Percentiles rank a stretch among this genome's conserved stretches.
phyloP scores from a whole-genome alignment of 2,329 filamentous ascomycete species.

The Alternaria sp. region DNA sequence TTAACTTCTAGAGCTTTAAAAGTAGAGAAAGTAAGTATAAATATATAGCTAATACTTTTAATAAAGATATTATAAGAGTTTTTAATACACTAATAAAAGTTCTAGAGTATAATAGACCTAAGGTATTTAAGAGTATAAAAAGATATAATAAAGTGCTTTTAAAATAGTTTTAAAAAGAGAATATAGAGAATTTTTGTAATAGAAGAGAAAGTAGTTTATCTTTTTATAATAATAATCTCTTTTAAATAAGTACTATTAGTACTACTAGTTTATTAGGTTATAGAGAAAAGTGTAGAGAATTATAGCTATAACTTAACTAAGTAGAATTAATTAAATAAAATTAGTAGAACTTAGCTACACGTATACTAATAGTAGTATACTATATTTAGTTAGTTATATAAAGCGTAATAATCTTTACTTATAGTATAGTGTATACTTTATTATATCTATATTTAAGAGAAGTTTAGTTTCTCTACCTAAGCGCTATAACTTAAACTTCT shows the following conservation, averaged over 20 bases:
- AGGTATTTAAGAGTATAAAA: slow-evolving; percentile 10
- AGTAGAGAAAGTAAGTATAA: neutral
- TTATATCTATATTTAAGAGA: neutral
- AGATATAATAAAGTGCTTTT: slow-evolving; percentile 15
- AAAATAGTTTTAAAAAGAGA: slow-evolving; percentile 5
- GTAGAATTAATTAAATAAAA: neutral
- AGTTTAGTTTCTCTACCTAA: neutral
- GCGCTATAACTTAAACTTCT: neutral
- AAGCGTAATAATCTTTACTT: neutral
- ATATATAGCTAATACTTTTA: neutral
- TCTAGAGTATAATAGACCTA: slow-evolving; percentile 5
- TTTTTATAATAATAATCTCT: neutral
- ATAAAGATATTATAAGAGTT: slow-evolving; percentile 9
- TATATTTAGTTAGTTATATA: neutral
- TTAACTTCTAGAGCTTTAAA: neutral
- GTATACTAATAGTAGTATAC: neutral
- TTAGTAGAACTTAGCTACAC: neutral
- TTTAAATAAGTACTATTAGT: neutral
- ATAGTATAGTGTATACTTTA: neutral
- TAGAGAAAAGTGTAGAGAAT: neutral
- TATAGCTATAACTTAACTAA: neutral
- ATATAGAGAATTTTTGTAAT: neutral
- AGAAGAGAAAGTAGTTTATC: neutral
- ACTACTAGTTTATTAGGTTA: neutral
- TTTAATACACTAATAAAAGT: slow-evolving; percentile 16